Evolutionary conservation across 2,329 filamentous ascomycete species (phyloP), one percentile per base, ranked within the genome.

Genomic region (Aspergillus brasiliensis): DNA sequence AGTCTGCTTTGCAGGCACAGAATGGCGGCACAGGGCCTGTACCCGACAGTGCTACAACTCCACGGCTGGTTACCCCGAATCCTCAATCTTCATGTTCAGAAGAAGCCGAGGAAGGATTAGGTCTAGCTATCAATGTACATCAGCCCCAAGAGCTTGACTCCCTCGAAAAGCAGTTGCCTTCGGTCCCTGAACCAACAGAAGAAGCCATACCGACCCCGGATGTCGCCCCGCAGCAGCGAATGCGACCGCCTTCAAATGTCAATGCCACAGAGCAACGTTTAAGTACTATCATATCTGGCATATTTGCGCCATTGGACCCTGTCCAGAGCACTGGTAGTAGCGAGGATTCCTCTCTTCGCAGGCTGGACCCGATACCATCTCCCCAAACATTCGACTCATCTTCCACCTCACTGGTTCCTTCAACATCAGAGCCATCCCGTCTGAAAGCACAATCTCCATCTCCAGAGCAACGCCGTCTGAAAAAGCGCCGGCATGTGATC

Each of bases 401-500:
- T 37, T 68, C 69, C 2, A 78, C 75, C 4, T 78, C 76, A 1
- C 67, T 77, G 31, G 69, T 70, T 15, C 72, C 69, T 11, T 73
- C 73, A n/a, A 66, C 66, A 21, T 55, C 59, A 40, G 70, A 73
- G 34, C 70, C 71, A 31, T 53, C 65, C n/a, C 64, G 47, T 52
- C 52, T 59, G 57, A 64, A 60, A 58, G 62, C 34, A 13, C 51
- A 57, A 11, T 75, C 75, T 5, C 74, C 75, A 19, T 75, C 77
- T 3, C 75, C 76, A 2, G 76, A 75, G 49, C 74, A 78, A 60
- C 70, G 72, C 17, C 87, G 90, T n/a, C 81, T 98, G 8, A 86
- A 86, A 52, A 90, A 94, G 72, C 89, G 95, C 19, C 87, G 89
- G 57, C 87, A 96, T 73, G 87, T 96, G 51, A 89, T 98, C 69